These are phyloP conservation scores for Keithomyces neogunnii DNA, from an alignment of 2,329 filamentous ascomycete species.

Conservation along the genomic window DNA sequence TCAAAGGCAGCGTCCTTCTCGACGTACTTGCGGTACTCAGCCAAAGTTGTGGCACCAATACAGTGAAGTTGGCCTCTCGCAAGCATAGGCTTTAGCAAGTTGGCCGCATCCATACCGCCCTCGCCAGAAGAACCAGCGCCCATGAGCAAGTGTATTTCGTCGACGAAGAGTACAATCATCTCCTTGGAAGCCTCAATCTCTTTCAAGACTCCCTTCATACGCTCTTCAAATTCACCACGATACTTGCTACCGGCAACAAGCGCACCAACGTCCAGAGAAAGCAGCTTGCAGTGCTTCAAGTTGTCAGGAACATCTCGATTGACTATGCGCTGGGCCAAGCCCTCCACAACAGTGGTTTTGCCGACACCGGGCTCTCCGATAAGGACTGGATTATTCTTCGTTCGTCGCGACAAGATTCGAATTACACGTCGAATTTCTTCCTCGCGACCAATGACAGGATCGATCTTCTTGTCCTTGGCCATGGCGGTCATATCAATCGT, in stretches of 20 bases:
- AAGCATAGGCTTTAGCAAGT: slow-evolving; percentile 95
- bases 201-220: slow-evolving; percentile 98
- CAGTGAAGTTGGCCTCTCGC: slow-evolving; percentile 95
- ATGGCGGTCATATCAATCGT: slow-evolving; percentile 97
- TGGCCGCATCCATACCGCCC: slow-evolving; percentile 97
- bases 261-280: slow-evolving; percentile 91
- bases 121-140: slow-evolving; percentile 90
- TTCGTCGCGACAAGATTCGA: slow-evolving; percentile 83
- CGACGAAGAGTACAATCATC: slow-evolving; percentile 95
- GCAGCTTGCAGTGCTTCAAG: slow-evolving; percentile 82
- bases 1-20: slow-evolving; percentile 98
- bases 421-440: slow-evolving; percentile 91
- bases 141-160: slow-evolving; percentile 98
- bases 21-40: slow-evolving; percentile 97
- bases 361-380: slow-evolving; percentile 98
- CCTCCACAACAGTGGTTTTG: slow-evolving; percentile 97
- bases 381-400: slow-evolving; percentile 97
- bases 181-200: slow-evolving; percentile 93
- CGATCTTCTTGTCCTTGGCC: slow-evolving; percentile 94
- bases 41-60: slow-evolving; percentile 91
- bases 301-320: slow-evolving; percentile 96
- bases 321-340: slow-evolving; percentile 88
- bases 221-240: slow-evolving; percentile 95
- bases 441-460: slow-evolving; percentile 93
- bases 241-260: slow-evolving; percentile 97